Percentiles rank a stretch among this genome's conserved stretches.
Conservation (phyloP, 768 basidiomycete genomes). For the Xanthoconium purpureum region DNA sequence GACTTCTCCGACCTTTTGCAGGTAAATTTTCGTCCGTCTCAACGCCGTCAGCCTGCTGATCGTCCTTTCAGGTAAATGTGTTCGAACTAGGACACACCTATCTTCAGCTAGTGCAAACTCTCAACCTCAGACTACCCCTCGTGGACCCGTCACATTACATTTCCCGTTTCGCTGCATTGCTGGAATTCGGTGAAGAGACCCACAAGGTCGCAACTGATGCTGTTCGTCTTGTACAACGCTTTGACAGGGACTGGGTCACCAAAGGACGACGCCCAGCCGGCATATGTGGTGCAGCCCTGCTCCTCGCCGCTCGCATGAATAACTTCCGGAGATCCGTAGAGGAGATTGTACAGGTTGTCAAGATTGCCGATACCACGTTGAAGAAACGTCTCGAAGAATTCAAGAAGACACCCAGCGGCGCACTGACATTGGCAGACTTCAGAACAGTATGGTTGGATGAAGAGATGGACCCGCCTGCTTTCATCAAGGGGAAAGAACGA, state of each 20-base stretch:
- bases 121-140: conserved; percentile 80
- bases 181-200: conserved; percentile 95
- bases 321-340: conserved; percentile 91
- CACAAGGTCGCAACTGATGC: conserved; percentile 91
- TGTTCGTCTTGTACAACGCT: conserved; percentile 87
- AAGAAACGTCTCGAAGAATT: conserved; percentile 95
- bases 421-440: conserved; percentile 85
- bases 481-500: conserved; percentile 69
- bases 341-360: conserved; percentile 98
- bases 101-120: conserved; percentile 85
- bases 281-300: conserved; percentile 92
- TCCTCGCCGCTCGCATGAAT: conserved; percentile 97
- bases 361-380: conserved; percentile 94
- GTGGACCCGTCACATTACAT: conserved; percentile 98
- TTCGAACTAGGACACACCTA: conserved; percentile 97
- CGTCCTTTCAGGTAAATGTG: conserved; percentile 75
- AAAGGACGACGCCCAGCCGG: conserved; percentile 93
- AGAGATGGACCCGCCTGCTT: conserved; percentile 89
- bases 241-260: conserved; percentile 97
- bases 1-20: conserved; percentile 97
- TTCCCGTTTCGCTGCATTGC: conserved; percentile 87
- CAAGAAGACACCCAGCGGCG: conserved; percentile 82
- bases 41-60: background rate
- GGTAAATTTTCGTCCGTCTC: conserved; percentile 38
- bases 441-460: conserved; percentile 88